Evolutionary conservation across 805 yeast species (phyloP), one percentile per base, ranked within the genome.

Genomic region (Yarrowia hollandica): DNA sequence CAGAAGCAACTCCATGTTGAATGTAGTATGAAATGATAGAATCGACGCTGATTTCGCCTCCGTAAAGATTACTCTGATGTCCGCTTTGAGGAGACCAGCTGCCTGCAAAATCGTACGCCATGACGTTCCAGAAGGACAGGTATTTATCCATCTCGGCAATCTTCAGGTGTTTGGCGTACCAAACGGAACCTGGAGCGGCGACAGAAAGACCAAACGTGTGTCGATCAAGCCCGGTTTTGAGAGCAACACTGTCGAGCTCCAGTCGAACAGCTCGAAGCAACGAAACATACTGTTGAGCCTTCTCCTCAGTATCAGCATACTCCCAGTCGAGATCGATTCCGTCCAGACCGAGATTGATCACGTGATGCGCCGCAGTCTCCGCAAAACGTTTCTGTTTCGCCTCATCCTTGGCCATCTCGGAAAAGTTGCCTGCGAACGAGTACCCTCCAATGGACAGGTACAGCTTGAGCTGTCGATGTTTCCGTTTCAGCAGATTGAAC

Each of bases 241-340:
- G 18, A 59, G 82, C 84, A 9, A 77, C 62, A 9, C 61, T 35
- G 60, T 75, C 72, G 59, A 87, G 68, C 28, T 67, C 75, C 1
- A 14, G 41, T 38, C 82, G 75, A 22, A 83, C 64, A 14, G 59
- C 61, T 39, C 65, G 64, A 16, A 86, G 69, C 35, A 89, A 62
- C 4, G 68, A 65, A 1, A 79, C 73, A 62, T 82, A 77, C 34
- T 70, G 67, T 0, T 65, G 46, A 1, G 82, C 82, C 62, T 87
- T 84, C 0, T 68, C 66, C 3, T 68, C 66, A 38, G 69, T 75
- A 7, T 71, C 68, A 0, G 97, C 96, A 66, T 84, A 92, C 71
- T 92, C 99, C 97, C 97, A 92, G 72, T 92, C 99, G 25, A 92
- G 73, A 70, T 94, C 98, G 44, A 92, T 74, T 0, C 99, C 98